Evolutionary conservation across 768 basidiomycete species (phyloP).

Genomic region (Tylopilus plumbeoviolaceoides): DNA sequence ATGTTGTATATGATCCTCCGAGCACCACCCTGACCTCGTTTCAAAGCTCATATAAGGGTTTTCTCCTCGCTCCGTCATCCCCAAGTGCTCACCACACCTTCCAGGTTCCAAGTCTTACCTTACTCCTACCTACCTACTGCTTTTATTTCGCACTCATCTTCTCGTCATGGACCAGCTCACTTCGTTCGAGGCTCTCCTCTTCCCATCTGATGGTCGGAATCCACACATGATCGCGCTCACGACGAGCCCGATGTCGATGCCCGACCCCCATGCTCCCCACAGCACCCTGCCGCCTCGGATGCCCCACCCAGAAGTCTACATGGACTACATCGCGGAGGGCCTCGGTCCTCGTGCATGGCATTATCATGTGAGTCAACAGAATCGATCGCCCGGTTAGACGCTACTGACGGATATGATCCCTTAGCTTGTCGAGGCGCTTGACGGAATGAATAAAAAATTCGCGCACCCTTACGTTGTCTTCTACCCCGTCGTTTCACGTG

Average conservation of each 20-base stretch:
- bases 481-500: conserved; percentile 70
- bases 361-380: conserved; percentile 52
- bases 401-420: conserved; percentile 10
- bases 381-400: conserved; percentile 15
- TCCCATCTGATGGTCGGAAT: conserved; percentile 73
- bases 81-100: conserved; percentile 22
- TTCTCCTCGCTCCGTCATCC: conserved; percentile 17
- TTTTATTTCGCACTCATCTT: conserved; percentile 14
- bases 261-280: conserved; percentile 43
- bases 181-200: conserved; percentile 68
- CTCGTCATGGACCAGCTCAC: conserved; percentile 57
- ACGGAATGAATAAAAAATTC: conserved; percentile 78
- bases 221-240: conserved; percentile 70
- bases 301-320: conserved; percentile 81
- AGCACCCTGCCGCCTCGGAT: conserved; percentile 51
- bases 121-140: conserved; percentile 18
- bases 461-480: conserved; percentile 78
- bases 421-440: conserved; percentile 69
- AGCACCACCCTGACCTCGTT: conserved; percentile 41
- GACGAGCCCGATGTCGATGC: conserved; percentile 56
- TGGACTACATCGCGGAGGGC: conserved; percentile 81
- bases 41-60: conserved; percentile 27
- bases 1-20: conserved; percentile 18
- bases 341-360: conserved; percentile 67
- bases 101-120: conserved; percentile 16